These are phyloP conservation scores for Avena eriantha DNA, from an alignment of 176 grass and related monocot genomes.

Conservation along the genomic window DNA sequence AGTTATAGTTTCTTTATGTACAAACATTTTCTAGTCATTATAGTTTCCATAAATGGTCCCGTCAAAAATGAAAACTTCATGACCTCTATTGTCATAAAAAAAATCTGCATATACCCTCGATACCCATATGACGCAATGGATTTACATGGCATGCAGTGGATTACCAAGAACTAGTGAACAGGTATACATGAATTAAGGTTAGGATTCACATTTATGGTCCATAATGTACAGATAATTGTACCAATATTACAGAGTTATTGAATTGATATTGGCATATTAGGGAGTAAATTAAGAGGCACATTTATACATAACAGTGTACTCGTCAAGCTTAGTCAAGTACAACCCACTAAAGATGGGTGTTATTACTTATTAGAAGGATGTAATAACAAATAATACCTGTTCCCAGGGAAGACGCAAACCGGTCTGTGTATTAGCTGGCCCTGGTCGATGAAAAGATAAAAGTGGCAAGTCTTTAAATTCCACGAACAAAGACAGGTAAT, in stretches of 20 bases:
- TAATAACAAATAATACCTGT: slow-evolving; percentile 25
- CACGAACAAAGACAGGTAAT: not conserved
- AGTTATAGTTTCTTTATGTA: not conserved
- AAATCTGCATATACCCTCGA: not conserved
- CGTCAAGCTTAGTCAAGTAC: slow-evolving; percentile 12
- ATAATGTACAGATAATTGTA: not conserved
- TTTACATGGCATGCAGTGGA: not conserved
- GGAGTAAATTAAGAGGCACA: not conserved
- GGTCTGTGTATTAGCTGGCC: slow-evolving; percentile 10
- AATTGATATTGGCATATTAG: not conserved
- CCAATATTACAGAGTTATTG: not conserved
- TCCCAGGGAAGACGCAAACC: slow-evolving; percentile 8
- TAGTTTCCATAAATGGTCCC: not conserved
- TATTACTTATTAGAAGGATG: slow-evolving; percentile 10
- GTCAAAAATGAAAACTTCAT: not conserved
- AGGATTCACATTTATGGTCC: not conserved
- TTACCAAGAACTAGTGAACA: not conserved
- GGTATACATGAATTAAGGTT: not conserved
- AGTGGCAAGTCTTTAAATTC: slow-evolving; percentile 19
- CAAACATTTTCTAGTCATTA: slow-evolving; percentile 8
- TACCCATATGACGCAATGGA: not conserved
- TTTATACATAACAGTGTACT: not conserved
- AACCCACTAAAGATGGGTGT: not conserved
- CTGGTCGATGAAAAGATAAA: slow-evolving; percentile 34
- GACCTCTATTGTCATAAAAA: not conserved